A percentile compares a stretch with the other conserved stretches of the same genome.
phyloP scores from a whole-genome alignment of 1,284 basidiomycete species.

The Termitomyces sp. region DNA sequence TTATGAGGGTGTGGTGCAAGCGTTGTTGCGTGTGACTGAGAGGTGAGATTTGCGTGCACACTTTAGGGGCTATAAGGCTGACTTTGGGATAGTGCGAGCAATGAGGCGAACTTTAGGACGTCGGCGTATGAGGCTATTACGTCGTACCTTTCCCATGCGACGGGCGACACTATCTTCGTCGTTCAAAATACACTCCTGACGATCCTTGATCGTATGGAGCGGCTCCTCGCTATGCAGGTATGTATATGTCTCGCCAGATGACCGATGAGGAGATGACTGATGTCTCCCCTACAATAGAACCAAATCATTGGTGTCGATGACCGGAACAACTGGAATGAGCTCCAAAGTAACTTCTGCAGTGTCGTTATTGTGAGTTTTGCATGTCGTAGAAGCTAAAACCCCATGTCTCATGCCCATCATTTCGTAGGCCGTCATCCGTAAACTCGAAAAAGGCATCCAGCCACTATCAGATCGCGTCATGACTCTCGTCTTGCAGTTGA shows the following conservation, averaged over 20 bases:
- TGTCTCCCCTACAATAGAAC: constrained; percentile 44
- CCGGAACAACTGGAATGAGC: constrained; percentile 97
- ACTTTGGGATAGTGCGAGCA: constrained; percentile 53
- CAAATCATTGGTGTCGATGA: constrained; percentile 96
- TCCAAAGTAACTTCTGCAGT: constrained; percentile 94
- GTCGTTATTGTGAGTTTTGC: constrained; percentile 69
- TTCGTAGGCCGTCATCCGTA: constrained; percentile 73
- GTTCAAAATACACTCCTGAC: constrained; percentile 82
- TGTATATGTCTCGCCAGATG: constrained; percentile 30
- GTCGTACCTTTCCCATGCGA: constrained; percentile 79
- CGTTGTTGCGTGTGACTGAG: constrained; percentile 81
- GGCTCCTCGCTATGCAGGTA: constrained; percentile 78
- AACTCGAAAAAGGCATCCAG: constrained; percentile 79
- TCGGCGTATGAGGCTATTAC: constrained; percentile 96
- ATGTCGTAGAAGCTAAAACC: neutral
- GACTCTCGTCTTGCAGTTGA: constrained; percentile 85
- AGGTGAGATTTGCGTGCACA: constrained; percentile 43
- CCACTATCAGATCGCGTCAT: constrained; percentile 94
- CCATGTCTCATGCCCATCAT: neutral
- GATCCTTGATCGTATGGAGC: constrained; percentile 87
- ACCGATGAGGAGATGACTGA: neutral
- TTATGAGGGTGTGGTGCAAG: constrained; percentile 83
- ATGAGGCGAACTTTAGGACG: constrained; percentile 91
- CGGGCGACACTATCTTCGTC: constrained; percentile 76
- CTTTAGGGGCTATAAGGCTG: constrained; percentile 7